phyloP scores from a whole-genome alignment of 208 protist genomes.

The Crithidia mellificae region DNA sequence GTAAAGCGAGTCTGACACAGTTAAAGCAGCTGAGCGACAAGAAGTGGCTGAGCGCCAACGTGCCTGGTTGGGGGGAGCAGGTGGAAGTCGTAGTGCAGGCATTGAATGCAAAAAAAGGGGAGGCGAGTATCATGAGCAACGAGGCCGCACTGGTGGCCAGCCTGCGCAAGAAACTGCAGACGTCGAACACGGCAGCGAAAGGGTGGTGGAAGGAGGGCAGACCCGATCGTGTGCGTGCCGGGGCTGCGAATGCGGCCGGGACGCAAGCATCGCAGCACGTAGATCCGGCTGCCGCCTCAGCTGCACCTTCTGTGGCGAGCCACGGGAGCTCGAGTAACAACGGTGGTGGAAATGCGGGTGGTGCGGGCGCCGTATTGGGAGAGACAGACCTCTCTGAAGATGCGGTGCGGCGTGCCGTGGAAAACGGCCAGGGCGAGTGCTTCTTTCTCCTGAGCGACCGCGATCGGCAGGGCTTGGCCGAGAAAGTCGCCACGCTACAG shows the following conservation, averaged over 20 bases:
- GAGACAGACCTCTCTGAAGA: conserved; percentile 43
- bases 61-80: conserved; percentile 16
- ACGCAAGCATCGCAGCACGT: not conserved
- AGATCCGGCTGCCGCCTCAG: not conserved
- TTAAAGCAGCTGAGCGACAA: conserved; percentile 57
- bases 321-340: not conserved
- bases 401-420: conserved; percentile 38
- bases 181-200: conserved; percentile 17
- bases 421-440: conserved; percentile 70
- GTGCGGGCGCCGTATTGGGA: conserved; percentile 5
- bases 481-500: conserved; percentile 34
- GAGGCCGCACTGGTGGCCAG: conserved; percentile 58
- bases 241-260: not conserved
- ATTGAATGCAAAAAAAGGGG: conserved; percentile 76
- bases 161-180: conserved; percentile 60
- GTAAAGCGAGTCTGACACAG: conserved; percentile 57
- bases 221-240: conserved; percentile 5
- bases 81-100: conserved; percentile 81
- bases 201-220: conserved; percentile 30
- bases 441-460: conserved; percentile 56
- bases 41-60: conserved; percentile 11
- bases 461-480: conserved; percentile 33
- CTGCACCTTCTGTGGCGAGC: no score
- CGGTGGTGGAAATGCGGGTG: not conserved
- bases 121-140: conserved; percentile 64